Percentiles rank a stretch among this genome's conserved stretches.
phyloP scores from a whole-genome alignment of 2,329 filamentous ascomycete species.

The Fusarium avenaceum region DNA sequence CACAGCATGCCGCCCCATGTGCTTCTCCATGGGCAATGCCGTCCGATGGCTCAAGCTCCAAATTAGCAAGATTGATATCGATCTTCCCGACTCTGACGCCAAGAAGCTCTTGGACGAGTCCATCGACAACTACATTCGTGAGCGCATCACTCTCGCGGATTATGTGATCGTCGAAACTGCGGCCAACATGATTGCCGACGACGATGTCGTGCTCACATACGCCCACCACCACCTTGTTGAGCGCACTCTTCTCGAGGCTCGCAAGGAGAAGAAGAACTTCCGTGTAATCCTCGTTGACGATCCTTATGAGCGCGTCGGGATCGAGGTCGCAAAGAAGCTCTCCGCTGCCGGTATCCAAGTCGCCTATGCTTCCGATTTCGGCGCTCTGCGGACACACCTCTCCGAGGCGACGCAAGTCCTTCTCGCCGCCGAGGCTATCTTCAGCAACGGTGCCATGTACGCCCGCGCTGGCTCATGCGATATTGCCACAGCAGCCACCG shows the following conservation, averaged over 20 bases:
- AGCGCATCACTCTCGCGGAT: constrained; percentile 89
- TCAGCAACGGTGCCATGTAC: constrained; percentile 92
- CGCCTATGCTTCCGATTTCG: constrained; percentile 82
- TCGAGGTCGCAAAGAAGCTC: constrained; percentile 76
- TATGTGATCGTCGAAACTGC: constrained; percentile 85
- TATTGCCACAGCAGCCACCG: constrained; percentile 84
- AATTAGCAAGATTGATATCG: constrained; percentile 90
- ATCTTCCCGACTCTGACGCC: constrained; percentile 83
- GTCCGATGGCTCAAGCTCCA: constrained; percentile 95
- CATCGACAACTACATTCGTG: constrained; percentile 91
- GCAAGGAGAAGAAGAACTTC: constrained; percentile 78
- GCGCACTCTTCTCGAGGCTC: constrained; percentile 81
- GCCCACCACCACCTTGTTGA: constrained; percentile 89
- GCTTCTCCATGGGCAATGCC: constrained; percentile 96
- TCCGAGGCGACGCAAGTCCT: constrained; percentile 78
- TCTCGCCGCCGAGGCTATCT: constrained; percentile 93
- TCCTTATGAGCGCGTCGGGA: constrained; percentile 65
- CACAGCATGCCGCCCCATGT: constrained; percentile 93
- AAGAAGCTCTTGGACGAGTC: constrained; percentile 82
- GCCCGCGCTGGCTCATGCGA: constrained; percentile 89
- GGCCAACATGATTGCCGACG: constrained; percentile 79
- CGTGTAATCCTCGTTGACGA: constrained; percentile 87
- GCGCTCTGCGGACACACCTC: constrained; percentile 81
- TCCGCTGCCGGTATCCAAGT: constrained; percentile 78
- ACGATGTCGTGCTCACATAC: constrained; percentile 88